Conservation (phyloP, 192 early-diverging fungal species). For the Mortierella antarctica region DNA sequence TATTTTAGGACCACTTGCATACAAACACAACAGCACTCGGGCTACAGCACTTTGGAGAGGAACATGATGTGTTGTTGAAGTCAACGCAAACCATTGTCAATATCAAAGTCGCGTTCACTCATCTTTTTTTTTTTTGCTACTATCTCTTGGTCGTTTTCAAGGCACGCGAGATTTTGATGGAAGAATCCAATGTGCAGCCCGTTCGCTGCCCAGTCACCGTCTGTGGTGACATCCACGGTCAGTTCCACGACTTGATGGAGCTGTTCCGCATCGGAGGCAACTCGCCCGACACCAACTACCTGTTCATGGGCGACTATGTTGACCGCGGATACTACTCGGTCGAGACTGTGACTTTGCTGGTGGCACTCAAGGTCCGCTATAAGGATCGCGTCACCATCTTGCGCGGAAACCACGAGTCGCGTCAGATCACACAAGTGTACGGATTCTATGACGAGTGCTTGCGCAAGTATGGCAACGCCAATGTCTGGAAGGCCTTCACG, state of each 20-base stretch:
- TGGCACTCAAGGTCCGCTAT: constrained; percentile 95
- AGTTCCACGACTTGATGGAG: constrained; percentile 98
- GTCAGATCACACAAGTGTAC: constrained; percentile 99
- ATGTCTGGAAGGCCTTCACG: constrained; percentile 98
- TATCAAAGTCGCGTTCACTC: background rate
- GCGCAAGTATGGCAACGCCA: constrained; percentile 97
- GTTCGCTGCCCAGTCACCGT: constrained; percentile 99
- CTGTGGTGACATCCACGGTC: constrained; percentile 99
- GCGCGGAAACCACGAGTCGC: constrained; percentile 98
- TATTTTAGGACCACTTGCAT: no score
- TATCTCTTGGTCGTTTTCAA: constrained; percentile 8
- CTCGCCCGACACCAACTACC: constrained; percentile 96
- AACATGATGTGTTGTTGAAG: no score
- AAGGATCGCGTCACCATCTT: constrained; percentile 94
- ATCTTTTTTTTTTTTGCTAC: background rate
- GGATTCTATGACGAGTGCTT: constrained; percentile 99
- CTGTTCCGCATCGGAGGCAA: constrained; percentile 97
- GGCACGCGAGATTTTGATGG: constrained; percentile 94
- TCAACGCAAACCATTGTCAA: no score
- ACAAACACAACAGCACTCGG: no score
- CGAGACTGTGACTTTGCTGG: constrained; percentile 95
- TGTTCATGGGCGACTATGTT: constrained; percentile 99
- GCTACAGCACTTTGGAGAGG: no score
- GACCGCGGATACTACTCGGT: constrained; percentile 99
- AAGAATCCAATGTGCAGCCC: constrained; percentile 98